Evolutionary conservation across 2,329 filamentous ascomycete genomes (phyloP), one percentile per base, ranked within the genome.

Genomic region (Xylariaceae sp.): DNA sequence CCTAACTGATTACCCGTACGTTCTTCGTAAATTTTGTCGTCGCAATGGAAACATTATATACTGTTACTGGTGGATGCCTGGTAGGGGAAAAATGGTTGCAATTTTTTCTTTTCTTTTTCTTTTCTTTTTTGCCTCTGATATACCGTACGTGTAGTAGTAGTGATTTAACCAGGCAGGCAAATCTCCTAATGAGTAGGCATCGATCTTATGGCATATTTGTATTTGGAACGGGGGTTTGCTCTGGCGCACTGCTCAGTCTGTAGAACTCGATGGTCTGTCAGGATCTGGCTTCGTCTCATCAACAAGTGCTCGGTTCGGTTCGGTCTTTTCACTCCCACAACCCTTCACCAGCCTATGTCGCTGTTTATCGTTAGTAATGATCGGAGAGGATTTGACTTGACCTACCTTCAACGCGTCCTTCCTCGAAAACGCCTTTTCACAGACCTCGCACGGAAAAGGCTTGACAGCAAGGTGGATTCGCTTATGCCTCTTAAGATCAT

Each of bases 341-440:
- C 85, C 84, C 67, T 88, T 89, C 32, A 89, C 86, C 4, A 88
- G 75, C 41, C 81, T 79, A 68, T 88, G 84, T 52, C 84, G 76
- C 82, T 88, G 64, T 61, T 41, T n/a, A 46, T 18, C 7, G 41
- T 70, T 57, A 69, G 64, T 56, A 44, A 43, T n/a, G 43, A 40
- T 40, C 26, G 29, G 7, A 43, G 18, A 44, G 42, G 2, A 19
- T 40, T 21, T 49, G 61, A 54, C 1, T 5, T 50, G 14, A 43
- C 85, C 67, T 78, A 98, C 95, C 90, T 98, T 98, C 26, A 99
- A 79, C 9, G 95, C 95, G 74, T 98, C 95, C 72, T 98, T 98
- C 57, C 95, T 83, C 2, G 93, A 97, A 70, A 99, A 99, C 71
- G 90, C 95, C 83, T 98, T 98, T 59, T 96, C 92, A 71, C 95